Evolutionary conservation across 805 yeast genomes (phyloP).

Genomic region (Yamadazyma ubonensis): DNA sequence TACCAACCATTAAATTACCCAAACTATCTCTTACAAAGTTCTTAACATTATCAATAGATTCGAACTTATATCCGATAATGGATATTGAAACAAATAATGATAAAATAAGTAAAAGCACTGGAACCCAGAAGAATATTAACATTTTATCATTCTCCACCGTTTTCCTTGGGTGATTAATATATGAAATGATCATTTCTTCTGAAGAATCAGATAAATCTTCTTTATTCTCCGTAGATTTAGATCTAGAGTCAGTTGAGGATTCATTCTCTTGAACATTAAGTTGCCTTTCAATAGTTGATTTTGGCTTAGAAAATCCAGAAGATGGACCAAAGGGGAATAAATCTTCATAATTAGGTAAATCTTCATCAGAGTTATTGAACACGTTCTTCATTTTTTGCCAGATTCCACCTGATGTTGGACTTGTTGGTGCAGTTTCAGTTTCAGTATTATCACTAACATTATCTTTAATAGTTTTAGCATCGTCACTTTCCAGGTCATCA

Average conservation of each 20-base stretch:
- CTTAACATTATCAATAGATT: conserved; percentile 34
- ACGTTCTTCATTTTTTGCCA: conserved; percentile 47
- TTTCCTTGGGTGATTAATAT: conserved; percentile 45
- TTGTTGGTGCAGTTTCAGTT: conserved; percentile 2
- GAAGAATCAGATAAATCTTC: conserved; percentile 39
- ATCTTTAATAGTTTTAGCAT: conserved; percentile 14
- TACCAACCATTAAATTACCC: conserved; percentile 45
- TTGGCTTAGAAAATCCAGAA: conserved; percentile 29
- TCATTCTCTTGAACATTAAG: conserved; percentile 21
- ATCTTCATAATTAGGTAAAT: conserved; percentile 72
- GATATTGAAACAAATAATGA: conserved; percentile 46
- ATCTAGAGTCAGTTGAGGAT: background rate
- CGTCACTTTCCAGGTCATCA: conserved; percentile 9
- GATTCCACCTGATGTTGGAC: conserved; percentile 23
- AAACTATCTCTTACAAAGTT: conserved; percentile 33
- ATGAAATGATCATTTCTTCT: conserved; percentile 44
- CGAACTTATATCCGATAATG: conserved; percentile 40
- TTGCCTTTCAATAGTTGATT: conserved; percentile 30
- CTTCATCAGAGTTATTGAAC: conserved; percentile 31
- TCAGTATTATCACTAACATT: conserved; percentile 17
- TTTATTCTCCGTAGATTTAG: conserved; percentile 24
- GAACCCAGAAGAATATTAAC: conserved; percentile 90
- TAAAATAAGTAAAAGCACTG: conserved; percentile 60
- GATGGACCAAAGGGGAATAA: conserved; percentile 58
- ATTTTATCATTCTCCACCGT: conserved; percentile 70